Evolutionary conservation across 768 basidiomycete genomes (phyloP).

Genomic region (Piloderma croceum): DNA sequence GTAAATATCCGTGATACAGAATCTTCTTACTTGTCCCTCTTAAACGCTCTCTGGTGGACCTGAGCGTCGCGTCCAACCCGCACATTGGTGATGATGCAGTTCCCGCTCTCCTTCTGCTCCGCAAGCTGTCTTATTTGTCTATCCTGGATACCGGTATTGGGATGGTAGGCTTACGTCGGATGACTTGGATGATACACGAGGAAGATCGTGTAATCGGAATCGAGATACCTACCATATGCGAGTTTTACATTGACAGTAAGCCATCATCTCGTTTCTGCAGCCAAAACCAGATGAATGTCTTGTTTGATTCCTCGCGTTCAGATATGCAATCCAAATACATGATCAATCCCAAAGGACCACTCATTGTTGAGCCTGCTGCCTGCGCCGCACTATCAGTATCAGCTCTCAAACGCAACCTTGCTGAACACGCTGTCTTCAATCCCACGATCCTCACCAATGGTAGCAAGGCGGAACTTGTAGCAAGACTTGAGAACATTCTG

Average conservation of each 20-base stretch:
- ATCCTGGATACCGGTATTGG: conserved; percentile 48
- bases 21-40: conserved; percentile 54
- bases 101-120: conserved; percentile 46
- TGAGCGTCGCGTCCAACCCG: conserved; percentile 49
- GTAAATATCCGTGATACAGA: conserved; percentile 28
- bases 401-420: conserved; percentile 52
- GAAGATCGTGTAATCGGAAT: conserved; percentile 41
- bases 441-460: conserved; percentile 40
- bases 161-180: conserved; percentile 53
- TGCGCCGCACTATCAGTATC: conserved; percentile 39
- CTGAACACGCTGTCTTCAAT: conserved; percentile 48
- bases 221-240: conserved; percentile 49
- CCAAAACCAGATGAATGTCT: not conserved
- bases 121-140: conserved; percentile 43
- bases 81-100: conserved; percentile 52
- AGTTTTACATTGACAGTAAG: conserved; percentile 50
- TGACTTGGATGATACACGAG: conserved; percentile 33
- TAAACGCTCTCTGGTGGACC: conserved; percentile 45
- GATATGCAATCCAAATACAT: conserved; percentile 46
- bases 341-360: conserved; percentile 40
- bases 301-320: conserved; percentile 16
- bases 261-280: not conserved
- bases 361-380: conserved; percentile 38
- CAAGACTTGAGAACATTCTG: conserved; percentile 42
- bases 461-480: conserved; percentile 42